Conservation (phyloP, 2,329 filamentous ascomycete species). For the Akanthomyces uredinophilus region DNA sequence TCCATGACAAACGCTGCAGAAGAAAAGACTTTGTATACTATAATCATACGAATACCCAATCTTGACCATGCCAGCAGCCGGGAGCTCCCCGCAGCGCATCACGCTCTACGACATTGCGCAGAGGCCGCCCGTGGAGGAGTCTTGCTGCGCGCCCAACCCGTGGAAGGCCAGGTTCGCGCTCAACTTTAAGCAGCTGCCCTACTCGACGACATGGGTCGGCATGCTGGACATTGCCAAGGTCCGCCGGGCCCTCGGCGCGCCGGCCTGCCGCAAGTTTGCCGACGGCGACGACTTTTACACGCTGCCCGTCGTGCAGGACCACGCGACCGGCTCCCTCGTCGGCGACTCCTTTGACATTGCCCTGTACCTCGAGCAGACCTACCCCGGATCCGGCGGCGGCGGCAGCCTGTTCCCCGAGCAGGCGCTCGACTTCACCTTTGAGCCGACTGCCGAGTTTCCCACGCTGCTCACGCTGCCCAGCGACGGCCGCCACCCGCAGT, state of each 20-base stretch:
- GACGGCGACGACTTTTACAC: constrained; percentile 57
- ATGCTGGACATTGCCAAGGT: constrained; percentile 46
- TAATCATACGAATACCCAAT: neutral
- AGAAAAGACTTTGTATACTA: neutral
- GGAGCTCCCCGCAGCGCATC: constrained; percentile 18
- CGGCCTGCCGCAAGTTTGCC: constrained; percentile 47
- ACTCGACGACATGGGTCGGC: constrained; percentile 42
- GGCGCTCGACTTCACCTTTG: constrained; percentile 36
- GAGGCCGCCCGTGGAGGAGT: constrained; percentile 25
- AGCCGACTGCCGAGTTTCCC: constrained; percentile 19
- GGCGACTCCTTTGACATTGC: constrained; percentile 66
- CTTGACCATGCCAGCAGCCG: neutral
- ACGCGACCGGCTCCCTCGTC: constrained; percentile 33
- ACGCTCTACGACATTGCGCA: constrained; percentile 40
- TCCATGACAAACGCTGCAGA: neutral
- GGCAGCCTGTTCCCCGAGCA: constrained; percentile 44
- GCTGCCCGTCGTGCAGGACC: constrained; percentile 51
- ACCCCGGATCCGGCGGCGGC: constrained; percentile 39
- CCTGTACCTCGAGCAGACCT: constrained; percentile 49
- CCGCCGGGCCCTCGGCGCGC: constrained; percentile 41
- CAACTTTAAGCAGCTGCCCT: constrained; percentile 36
- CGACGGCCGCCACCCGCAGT: constrained; percentile 28
- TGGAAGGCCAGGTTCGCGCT: constrained; percentile 34
- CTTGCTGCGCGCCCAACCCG: constrained; percentile 26
- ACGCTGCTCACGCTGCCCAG: constrained; percentile 34